These are phyloP conservation scores for Thraustochytrium sp. DNA, from an alignment of 352 stramenopile genomes.

Conservation along the genomic window DNA sequence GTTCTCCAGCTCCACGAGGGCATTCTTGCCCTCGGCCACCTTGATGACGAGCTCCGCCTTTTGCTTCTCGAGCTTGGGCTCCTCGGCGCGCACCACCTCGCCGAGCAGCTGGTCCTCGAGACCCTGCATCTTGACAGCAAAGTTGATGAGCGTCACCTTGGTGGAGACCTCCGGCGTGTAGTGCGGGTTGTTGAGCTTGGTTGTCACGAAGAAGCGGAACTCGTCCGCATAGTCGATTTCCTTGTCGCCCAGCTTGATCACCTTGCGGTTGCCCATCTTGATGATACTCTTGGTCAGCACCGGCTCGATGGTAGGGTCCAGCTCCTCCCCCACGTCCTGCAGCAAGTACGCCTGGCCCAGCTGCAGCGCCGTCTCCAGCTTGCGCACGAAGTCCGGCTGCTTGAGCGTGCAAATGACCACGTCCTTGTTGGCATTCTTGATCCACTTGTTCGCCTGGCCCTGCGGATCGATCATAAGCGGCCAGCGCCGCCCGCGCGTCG, in stretches of 20 bases:
- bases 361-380: constrained; percentile 85
- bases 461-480: constrained; percentile 95
- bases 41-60: constrained; percentile 79
- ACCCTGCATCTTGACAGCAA: constrained; percentile 88
- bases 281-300: constrained; percentile 88
- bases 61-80: constrained; percentile 86
- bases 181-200: constrained; percentile 90
- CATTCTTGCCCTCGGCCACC: constrained; percentile 85
- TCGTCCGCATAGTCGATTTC: constrained; percentile 88
- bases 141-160: constrained; percentile 91
- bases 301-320: constrained; percentile 86
- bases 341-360: constrained; percentile 86
- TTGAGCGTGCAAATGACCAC: constrained; percentile 87
- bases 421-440: constrained; percentile 66
- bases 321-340: constrained; percentile 89
- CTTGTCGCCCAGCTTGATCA: constrained; percentile 87
- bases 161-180: constrained; percentile 89
- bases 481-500: constrained; percentile 83
- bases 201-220: constrained; percentile 91
- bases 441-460: constrained; percentile 92
- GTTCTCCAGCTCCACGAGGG: constrained; percentile 89
- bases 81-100: constrained; percentile 86
- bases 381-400: constrained; percentile 85
- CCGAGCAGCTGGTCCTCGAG: constrained; percentile 86
- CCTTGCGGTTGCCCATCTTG: constrained; percentile 82